Conservation (phyloP, 768 basidiomycete species). For the Pisolithus orientalis region DNA sequence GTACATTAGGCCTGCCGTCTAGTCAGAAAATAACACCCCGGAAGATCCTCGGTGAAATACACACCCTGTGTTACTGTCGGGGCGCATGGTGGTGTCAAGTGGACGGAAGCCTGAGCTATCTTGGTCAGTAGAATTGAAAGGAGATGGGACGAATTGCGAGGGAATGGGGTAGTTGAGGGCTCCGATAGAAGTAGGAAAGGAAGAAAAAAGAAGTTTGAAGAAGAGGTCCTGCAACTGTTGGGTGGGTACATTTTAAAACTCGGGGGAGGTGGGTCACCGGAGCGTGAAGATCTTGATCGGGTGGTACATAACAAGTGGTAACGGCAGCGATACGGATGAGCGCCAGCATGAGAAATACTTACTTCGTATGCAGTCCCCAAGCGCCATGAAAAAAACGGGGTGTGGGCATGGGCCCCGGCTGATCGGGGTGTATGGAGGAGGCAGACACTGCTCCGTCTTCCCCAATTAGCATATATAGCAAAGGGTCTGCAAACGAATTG, state of each 20-base stretch:
- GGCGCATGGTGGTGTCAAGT: not conserved
- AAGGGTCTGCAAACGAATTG: too few relatives aligned
- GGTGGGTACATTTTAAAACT: not conserved
- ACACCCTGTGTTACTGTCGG: not conserved
- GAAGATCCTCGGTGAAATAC: not conserved
- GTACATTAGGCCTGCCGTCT: not conserved
- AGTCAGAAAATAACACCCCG: not conserved
- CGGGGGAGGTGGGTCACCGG: too few relatives aligned
- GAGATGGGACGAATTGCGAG: not conserved
- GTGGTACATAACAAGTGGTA: too few relatives aligned
- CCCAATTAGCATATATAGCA: not conserved
- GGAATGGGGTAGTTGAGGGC: not conserved
- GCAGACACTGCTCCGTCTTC: too few relatives aligned
- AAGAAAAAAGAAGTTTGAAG: not conserved
- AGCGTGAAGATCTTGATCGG: too few relatives aligned
- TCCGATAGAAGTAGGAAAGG: not conserved
- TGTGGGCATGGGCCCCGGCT: too few relatives aligned
- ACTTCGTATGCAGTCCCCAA: not conserved
- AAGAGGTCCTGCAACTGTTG: not conserved
- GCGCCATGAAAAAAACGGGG: not conserved
- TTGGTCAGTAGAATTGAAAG: not conserved
- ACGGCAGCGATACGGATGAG: too few relatives aligned
- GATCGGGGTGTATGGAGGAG: too few relatives aligned
- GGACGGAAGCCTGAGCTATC: not conserved
- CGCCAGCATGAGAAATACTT: too few relatives aligned